phyloP scores from a whole-genome alignment of 495 filamentous ascomycete species.

The Pyrenopolyporus hunteri region DNA sequence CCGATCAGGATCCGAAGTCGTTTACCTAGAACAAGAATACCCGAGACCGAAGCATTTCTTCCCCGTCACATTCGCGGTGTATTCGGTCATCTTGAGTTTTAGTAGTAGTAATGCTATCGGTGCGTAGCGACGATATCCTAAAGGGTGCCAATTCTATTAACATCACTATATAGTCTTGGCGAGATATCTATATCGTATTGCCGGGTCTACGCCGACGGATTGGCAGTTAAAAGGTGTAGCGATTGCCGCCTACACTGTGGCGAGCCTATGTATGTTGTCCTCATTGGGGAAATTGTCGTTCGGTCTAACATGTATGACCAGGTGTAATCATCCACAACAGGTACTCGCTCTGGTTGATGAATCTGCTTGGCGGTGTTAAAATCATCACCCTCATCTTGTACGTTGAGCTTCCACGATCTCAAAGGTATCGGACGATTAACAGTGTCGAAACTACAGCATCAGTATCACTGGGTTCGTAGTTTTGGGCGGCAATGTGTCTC shows the following conservation, averaged over 20 bases:
- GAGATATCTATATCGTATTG: slow-evolving; percentile 61
- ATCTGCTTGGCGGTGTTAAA: slow-evolving; percentile 63
- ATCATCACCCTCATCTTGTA: slow-evolving; percentile 61
- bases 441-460: slow-evolving; percentile 40
- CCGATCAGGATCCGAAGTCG: slow-evolving; percentile 67
- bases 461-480: slow-evolving; percentile 66
- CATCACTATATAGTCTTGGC: slow-evolving; percentile 52
- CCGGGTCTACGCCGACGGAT: slow-evolving; percentile 50
- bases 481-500: slow-evolving; percentile 60
- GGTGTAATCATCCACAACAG: slow-evolving; percentile 61
- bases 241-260: slow-evolving; percentile 63
- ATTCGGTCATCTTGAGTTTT: slow-evolving; percentile 65
- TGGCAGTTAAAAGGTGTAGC: slow-evolving; percentile 71
- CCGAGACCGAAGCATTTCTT: slow-evolving; percentile 67
- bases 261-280: slow-evolving; percentile 50
- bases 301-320: slow-evolving; percentile 22
- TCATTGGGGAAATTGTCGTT: background rate
- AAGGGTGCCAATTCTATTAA: background rate
- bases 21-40: slow-evolving; percentile 70
- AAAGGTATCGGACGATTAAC: background rate
- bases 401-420: background rate
- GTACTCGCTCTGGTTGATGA: slow-evolving; percentile 60
- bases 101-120: slow-evolving; percentile 67
- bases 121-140: slow-evolving; percentile 15
- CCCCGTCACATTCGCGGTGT: slow-evolving; percentile 65